Evolutionary conservation across 306 rosid species (phyloP), one percentile per base, ranked within the genome.

Genomic region (Vachellia pachyceras): DNA sequence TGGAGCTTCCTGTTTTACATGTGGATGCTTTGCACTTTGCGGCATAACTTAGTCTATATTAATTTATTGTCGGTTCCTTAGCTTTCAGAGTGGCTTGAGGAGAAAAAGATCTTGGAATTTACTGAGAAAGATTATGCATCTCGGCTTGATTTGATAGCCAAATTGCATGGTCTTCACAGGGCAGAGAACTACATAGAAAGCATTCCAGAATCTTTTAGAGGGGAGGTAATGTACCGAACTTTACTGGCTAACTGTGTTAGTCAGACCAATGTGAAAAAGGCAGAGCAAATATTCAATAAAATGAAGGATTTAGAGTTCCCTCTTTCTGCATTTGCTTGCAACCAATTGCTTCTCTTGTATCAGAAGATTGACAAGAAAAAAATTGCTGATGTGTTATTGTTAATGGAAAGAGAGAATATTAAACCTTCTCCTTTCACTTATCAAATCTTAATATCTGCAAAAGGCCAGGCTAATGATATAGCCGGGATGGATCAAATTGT

Each of bases 71-170:
- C 50, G 69, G 65, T 86, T 88, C 47, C 81, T 86, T 88, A 95
- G 99, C 83, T 95, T 50, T 90, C 85, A 25, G 91, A 93, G 89
- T 93, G 99, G 98, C 84, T 89, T 54, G 93, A 89, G 81, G 82
- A 84, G 15, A 88, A 82, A 36, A 86, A 84, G 8, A 76, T 67
- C 76, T 71, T 87, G 69, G 92, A 95, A 23, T 84, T 89, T 80
- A 25, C 47, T 45, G 97, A 91, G 79, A 89, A 66, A 73, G 97
- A 95, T 80, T 90, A 95, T 85, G 94, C 94, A 69, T 83, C 91
- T 85, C 93, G 89, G 3, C 41, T 95, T 69, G 97, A 92, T 87
- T 82, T 95, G 78, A 85, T 95, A 82, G 94, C 94, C 79, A 95
- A 86, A 85, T 63, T 84, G n/a, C 86, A 74, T 50, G 94, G 97